Evolutionary conservation across 495 filamentous ascomycete species (phyloP).

Genomic region (Usnea hakonensis): DNA sequence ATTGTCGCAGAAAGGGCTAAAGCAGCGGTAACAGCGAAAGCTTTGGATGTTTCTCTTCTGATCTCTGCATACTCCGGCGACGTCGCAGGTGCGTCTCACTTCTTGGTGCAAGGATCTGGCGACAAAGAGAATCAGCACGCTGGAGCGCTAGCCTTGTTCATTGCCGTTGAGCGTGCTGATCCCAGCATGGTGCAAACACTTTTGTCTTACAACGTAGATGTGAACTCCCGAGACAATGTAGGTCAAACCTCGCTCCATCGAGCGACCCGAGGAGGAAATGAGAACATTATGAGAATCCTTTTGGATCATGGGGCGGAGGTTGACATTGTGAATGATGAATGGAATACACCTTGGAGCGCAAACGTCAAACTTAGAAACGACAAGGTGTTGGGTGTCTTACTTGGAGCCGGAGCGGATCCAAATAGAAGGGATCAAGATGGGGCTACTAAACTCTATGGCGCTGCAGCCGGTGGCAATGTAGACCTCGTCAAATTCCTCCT

Average conservation of each 20-base stretch:
- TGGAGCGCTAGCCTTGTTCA: neutral
- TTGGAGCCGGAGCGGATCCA: conserved; percentile 19
- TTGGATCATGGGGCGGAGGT: conserved; percentile 4
- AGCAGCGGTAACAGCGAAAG: conserved; percentile 6
- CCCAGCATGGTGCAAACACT: neutral
- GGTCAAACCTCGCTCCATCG: conserved; percentile 49
- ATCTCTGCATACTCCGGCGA: conserved; percentile 7
- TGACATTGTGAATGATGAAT: conserved; percentile 19
- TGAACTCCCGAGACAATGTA: conserved; percentile 66
- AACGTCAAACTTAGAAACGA: conserved; percentile 14
- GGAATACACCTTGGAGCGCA: conserved; percentile 21
- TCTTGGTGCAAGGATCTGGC: conserved; percentile 2
- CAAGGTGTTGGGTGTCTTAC: conserved; percentile 16
- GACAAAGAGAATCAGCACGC: conserved; percentile 7
- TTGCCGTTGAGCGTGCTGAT: neutral
- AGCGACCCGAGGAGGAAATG: conserved; percentile 16
- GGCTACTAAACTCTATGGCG: conserved; percentile 17
- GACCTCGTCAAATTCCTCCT: conserved; percentile 20
- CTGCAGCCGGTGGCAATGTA: conserved; percentile 9
- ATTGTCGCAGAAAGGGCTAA: neutral
- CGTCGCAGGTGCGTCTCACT: conserved; percentile 6
- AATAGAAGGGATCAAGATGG: conserved; percentile 17
- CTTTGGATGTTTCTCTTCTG: conserved; percentile 8
- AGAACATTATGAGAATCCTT: conserved; percentile 13
- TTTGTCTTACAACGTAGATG: neutral